These are phyloP conservation scores for Chalciporus piperatus DNA, from an alignment of 768 basidiomycete species.

Conservation along the genomic window DNA sequence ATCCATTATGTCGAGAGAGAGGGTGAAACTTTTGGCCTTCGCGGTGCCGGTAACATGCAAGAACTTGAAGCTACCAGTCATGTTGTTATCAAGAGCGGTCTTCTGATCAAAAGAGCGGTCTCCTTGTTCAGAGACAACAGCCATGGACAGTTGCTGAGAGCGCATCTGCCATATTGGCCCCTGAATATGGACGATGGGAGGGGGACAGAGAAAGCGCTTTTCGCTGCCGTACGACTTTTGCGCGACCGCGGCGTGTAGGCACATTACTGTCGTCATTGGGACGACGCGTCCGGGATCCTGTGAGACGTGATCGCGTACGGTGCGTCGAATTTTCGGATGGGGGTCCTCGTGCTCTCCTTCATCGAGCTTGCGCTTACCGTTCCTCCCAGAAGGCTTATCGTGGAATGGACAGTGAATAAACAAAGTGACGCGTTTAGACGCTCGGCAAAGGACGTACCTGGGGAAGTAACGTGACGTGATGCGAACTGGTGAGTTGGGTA, in stretches of 20 bases:
- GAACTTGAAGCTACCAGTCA: conserved; percentile 89
- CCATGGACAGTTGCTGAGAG: conserved; percentile 78
- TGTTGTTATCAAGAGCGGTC: conserved; percentile 76
- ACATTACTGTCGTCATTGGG: conserved; percentile 89
- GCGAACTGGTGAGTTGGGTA: conserved; percentile 31
- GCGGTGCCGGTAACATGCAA: conserved; percentile 85
- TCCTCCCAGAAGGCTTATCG: conserved; percentile 32
- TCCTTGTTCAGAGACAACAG: conserved; percentile 79
- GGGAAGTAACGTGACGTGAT: conserved; percentile 28
- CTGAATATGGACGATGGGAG: conserved; percentile 89
- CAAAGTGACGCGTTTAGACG: conserved; percentile 27
- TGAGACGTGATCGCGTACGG: conserved; percentile 77
- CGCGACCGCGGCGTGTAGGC: conserved; percentile 88
- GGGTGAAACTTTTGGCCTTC: conserved; percentile 86
- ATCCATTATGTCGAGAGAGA: conserved; percentile 82
- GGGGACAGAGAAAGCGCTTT: conserved; percentile 91
- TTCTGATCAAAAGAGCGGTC: conserved; percentile 85
- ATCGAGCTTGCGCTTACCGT: conserved; percentile 76
- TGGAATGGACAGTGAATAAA: conserved; percentile 18
- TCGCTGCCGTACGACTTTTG: conserved; percentile 97
- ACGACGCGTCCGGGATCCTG: conserved; percentile 73
- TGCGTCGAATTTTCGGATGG: conserved; percentile 79
- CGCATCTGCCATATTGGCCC: conserved; percentile 86
- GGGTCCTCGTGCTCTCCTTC: conserved; percentile 54
- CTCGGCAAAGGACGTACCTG: conserved; percentile 38